Conservation (phyloP, 2,329 filamentous ascomycete genomes). For the Diaporthe sp. region DNA sequence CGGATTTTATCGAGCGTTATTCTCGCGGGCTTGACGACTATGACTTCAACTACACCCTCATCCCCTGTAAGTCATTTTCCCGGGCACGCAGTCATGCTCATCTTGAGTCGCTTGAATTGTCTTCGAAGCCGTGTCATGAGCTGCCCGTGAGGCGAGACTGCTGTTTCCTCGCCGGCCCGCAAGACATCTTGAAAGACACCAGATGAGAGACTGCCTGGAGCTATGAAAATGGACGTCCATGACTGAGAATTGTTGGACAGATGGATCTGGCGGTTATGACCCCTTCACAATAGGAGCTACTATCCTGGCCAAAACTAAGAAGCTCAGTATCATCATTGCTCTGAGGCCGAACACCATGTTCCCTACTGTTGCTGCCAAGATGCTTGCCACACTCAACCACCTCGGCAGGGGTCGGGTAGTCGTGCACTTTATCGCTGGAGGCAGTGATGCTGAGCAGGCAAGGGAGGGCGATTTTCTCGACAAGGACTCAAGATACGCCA, state of each 20-base stretch:
- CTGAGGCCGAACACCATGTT: conserved; percentile 73
- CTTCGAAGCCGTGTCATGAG: neutral
- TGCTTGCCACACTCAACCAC: conserved; percentile 72
- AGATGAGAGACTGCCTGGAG: neutral
- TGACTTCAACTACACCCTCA: conserved; percentile 72
- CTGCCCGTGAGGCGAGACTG: neutral
- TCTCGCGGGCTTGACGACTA: conserved; percentile 71
- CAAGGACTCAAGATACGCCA: conserved; percentile 70
- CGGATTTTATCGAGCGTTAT: conserved; percentile 69
- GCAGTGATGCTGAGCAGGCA: conserved; percentile 71
- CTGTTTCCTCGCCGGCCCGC: neutral
- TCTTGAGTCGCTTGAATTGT: neutral
- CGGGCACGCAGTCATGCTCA: too few relatives aligned
- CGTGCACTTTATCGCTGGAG: conserved; percentile 74
- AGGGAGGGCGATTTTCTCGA: conserved; percentile 70
- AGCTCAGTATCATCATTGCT: conserved; percentile 73
- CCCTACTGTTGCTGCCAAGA: conserved; percentile 73
- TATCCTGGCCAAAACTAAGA: conserved; percentile 68
- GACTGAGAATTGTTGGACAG: neutral
- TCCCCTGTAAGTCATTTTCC: conserved; percentile 56
- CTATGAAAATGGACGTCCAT: neutral
- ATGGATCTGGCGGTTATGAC: conserved; percentile 67
- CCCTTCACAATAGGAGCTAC: conserved; percentile 72
- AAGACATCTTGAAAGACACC: neutral
- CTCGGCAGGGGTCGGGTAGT: conserved; percentile 69